Conservation (phyloP, 352 stramenopile genomes). For the Pilasporangium apinafurcum region DNA sequence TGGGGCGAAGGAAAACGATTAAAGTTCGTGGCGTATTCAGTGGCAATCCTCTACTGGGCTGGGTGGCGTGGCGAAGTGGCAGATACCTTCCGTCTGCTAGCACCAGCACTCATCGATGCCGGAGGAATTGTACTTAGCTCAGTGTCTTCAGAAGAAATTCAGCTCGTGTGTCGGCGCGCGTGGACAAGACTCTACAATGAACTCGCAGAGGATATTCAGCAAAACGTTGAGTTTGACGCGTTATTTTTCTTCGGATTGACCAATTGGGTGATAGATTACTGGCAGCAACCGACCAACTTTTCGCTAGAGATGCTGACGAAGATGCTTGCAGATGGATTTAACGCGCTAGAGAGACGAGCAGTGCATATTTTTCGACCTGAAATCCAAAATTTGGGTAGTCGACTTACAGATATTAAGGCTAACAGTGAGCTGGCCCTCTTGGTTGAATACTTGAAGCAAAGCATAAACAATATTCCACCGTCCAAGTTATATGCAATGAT, state of each 20-base stretch:
- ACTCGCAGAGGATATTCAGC: constrained; percentile 30
- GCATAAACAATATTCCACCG: constrained; percentile 41
- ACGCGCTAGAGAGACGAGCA: constrained; percentile 41
- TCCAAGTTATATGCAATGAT: constrained; percentile 25
- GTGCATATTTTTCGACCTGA: constrained; percentile 49
- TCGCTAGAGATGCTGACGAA: constrained; percentile 60
- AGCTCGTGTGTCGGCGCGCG: not conserved
- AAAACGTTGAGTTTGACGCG: constrained; percentile 58
- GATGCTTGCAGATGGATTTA: constrained; percentile 53
- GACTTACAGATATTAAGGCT: constrained; percentile 34
- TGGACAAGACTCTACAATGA: constrained; percentile 4
- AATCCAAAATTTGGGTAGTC: constrained; percentile 30
- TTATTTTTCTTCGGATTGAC: constrained; percentile 64
- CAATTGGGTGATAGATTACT: constrained; percentile 75
- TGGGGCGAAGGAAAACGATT: constrained; percentile 66
- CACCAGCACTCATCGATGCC: constrained; percentile 56
- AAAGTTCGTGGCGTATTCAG: constrained; percentile 56
- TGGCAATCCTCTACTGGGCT: constrained; percentile 52
- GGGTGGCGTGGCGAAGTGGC: constrained; percentile 39
- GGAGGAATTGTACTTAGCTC: constrained; percentile 18
- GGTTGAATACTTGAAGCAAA: constrained; percentile 62
- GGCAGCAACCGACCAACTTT: constrained; percentile 74
- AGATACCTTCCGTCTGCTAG: constrained; percentile 42
- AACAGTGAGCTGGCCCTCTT: constrained; percentile 47
- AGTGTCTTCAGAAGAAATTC: constrained; percentile 21